Evolutionary conservation across 495 filamentous ascomycete species (phyloP).

Genomic region (Penicillium odoratum): DNA sequence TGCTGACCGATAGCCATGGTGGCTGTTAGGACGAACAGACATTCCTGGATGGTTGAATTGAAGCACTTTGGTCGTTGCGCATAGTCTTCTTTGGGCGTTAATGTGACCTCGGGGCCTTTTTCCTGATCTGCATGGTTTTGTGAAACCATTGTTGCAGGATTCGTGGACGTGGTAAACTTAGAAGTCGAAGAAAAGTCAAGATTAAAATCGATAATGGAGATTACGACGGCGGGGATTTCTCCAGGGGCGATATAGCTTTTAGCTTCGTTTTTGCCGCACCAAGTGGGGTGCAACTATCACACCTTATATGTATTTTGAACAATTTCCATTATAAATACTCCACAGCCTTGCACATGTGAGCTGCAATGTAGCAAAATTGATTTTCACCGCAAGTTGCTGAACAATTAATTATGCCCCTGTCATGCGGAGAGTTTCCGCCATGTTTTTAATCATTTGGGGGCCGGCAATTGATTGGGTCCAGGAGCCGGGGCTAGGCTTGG

Average conservation of each 20-base stretch:
- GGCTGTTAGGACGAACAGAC: constrained; percentile 64
- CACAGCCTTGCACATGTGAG: too few relatives aligned
- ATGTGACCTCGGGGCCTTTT: constrained; percentile 11
- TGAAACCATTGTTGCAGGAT: constrained; percentile 3
- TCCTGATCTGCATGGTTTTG: constrained; percentile 15
- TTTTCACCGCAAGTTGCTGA: neutral
- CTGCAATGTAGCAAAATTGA: neutral
- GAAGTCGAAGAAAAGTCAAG: neutral
- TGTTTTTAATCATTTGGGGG: neutral
- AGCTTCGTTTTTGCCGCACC: neutral
- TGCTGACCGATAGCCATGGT: constrained; percentile 68
- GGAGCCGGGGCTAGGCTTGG: neutral
- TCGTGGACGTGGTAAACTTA: too few relatives aligned
- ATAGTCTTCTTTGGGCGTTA: constrained; percentile 11
- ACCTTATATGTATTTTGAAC: too few relatives aligned
- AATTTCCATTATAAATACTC: too few relatives aligned
- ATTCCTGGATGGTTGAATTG: constrained; percentile 61
- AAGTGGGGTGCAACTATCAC: neutral
- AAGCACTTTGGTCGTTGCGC: constrained; percentile 56
- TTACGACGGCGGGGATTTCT: neutral
- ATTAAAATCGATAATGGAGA: neutral
- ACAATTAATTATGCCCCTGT: neutral
- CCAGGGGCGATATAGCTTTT: neutral
- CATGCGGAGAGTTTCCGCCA: neutral
- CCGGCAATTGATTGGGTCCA: neutral